Evolutionary conservation across 2,329 filamentous ascomycete species (phyloP), one percentile per base, ranked within the genome.

Genomic region (Pseudopyricularia javanii): DNA sequence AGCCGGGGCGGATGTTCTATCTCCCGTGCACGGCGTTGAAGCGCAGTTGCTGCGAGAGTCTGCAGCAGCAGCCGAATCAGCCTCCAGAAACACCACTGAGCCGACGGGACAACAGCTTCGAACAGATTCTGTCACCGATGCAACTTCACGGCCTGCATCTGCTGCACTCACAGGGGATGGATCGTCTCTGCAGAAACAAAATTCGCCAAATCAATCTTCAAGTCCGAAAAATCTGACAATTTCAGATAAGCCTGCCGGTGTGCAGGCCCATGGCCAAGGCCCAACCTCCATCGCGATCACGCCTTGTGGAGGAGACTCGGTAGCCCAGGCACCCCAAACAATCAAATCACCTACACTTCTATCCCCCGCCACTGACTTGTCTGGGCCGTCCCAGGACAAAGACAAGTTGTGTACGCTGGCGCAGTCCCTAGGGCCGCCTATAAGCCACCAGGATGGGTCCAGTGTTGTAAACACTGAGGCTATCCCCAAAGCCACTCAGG

Each of bases 41-140:
- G 70, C 70, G 22, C 74, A 71, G 58, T 65, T 70, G 54, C 62
- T 72, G 45, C 70, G 68, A 57, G 75, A 73, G 58, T 71, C 69
- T 7, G 63, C 67, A 30, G 59, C 67, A 12, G 49, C 49, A 7
- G 35, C 49, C 28, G 37, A 43, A 43, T 43, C 37, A 11, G 37
- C 37, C 14, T 43, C 37, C 7, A 12, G 37, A 12, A n/a, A 20
- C 24, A 4, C 37, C 37, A 12, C 37, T 43, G 9, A 20, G 24
- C 20, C 7, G 7, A 43, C 15, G 14, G 17, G 17, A 43, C 7
- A 43, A 12, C 4, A 7, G 20, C 20, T 22, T 24, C 8, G 7
- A 22, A 43, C 20, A 43, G n/a, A 43, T 11, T 4, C n/a, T 43
- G 37, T 43, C 17, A 1, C 37, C 37, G 37, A 43, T 12, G 37